Evolutionary conservation across 163 green algal species (phyloP), one percentile per base, ranked within the genome.

Genomic region (Chlamydomonas reinhardtii): DNA sequence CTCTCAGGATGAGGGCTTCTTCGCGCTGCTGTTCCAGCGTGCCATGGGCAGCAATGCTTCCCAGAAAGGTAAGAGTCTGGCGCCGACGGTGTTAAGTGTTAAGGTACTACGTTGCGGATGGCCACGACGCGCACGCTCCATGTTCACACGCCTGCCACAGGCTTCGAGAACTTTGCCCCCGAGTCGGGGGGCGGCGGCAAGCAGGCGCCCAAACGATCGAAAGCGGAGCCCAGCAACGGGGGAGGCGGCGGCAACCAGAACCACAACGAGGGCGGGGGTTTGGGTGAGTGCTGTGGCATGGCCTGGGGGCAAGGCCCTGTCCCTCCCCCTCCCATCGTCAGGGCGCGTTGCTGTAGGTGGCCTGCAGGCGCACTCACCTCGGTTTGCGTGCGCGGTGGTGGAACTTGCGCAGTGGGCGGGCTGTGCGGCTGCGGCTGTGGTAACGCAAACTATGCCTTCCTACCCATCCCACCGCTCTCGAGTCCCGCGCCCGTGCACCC

Each of bases 81-180:
- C 25, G 29, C n/a, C n/a, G n/a, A n/a, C n/a, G n/a, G n/a, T n/a
- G n/a, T n/a, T n/a, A n/a, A n/a, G n/a, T n/a, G n/a, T n/a, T n/a
- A n/a, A n/a, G 76, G 52, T 24, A 25, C 16, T 11, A 27, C 73
- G 29, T 35, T 52, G n/a, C 24, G 3, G 0, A 11, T 16, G 48
- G 2, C 31, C 24, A 17, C 48, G 8, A 69, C 48, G 48, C 43
- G 24, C 29, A 39, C 11, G 43, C 24, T 15, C 27, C 6, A 43
- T 43, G 6, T 32, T 4, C 22, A 37, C 19, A 11, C 66, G 24
- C 31, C 48, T 34, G 27, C 39, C 29, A 22, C 82, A 91, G 88
- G 88, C 27, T 90, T 90, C 81, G 88, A 89, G 73, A 91, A 91
- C 37, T 89, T 89, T 35, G 34, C 37, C 2, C 83, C 83, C 2